Evolutionary conservation across 2,329 filamentous ascomycete genomes (phyloP), one percentile per base, ranked within the genome.

Genomic region (Colletotrichum plurivorum): DNA sequence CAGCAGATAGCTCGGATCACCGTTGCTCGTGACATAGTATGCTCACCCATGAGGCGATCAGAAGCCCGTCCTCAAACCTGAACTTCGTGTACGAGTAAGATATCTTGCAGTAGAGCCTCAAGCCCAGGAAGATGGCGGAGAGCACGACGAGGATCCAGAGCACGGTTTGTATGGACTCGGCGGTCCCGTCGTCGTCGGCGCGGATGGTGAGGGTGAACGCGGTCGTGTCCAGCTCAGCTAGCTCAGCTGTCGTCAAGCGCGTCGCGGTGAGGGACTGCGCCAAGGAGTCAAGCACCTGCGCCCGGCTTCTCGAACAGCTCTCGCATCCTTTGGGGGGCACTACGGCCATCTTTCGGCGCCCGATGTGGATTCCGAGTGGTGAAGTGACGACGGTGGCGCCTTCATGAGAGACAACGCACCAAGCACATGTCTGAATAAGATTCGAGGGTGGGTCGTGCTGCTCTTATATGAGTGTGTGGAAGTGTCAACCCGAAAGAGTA

Each of bases 31-130:
- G 20, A 22, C 20, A 22, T 22, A 15, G 13, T 18, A 7, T 4
- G 9, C 70, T 25, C 66, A 77, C 75, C 71, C 71, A 77, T 20
- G 75, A 69, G 3, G 72, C 59, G 12, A 77, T 36, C 10, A 77
- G 62, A 3, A 76, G 67, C 3, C 70, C 73, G 63, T 77, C 75
- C 46, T 76, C 75, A 67, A 75, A 76, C 69, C 75, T 74, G 18
- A 76, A 59, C 3, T 72, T 71, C 2, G 73, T 69, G 7, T 73
- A 72, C 46, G 70, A 67, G 41, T 71, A 64, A n/a, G 62, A 55
- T 51, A 69, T 25, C 60, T 76, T 76, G 70, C 73, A 75, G 72
- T 75, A 76, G 7, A 75, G 27, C 4, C 74, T 63, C 18, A 76
- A 49, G 12, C 55, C 70, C 2, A 76, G 51, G 58, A 76, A 76